Base-by-base conservation (phyloP, 371 early-diverging fungal genomes). In the Sanchytrium tribonematis region DNA sequence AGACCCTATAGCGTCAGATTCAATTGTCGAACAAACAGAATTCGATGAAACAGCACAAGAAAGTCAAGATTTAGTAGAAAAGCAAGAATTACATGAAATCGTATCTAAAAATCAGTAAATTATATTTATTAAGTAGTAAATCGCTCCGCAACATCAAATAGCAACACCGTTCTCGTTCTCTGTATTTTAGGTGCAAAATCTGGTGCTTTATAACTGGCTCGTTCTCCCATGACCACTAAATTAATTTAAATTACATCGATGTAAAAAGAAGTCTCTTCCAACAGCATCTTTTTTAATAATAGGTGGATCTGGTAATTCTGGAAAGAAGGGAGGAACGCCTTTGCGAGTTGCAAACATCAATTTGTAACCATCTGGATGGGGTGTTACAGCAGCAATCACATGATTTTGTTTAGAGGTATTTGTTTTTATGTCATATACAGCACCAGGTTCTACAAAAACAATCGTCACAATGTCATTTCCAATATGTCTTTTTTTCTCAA, bases 401-500 rank as follows among this genome's bases (percentile, higher is more conserved):
- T 81, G 83, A 69, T 79, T 82, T 71, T 82, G 81, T 30, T 80
- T 79, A 17, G 76, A 76, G 0, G 80, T 75, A 48, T 80, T 74
- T 29, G 78, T 75, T 17, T 73, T 66, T 17, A 81, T 69, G 22
- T 78, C 71, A 72, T 75, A 80, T 29, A 77, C 78, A 17, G 70
- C 69, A 30, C 77, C 77, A 2, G 70, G 28, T 2, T 82, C 81
- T 68, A 77, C 76, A 72, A 79, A 82, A 28, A 81, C 69, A 29
- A 82, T 78, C 17, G 81, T 73, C 29, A 82, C 80, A 73, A 81
- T 80, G 72, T 82, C 88, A 76, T 90, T 90, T 69, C 90, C 90
- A 65, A 90, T 85, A 73, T 88, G 87, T 22, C 88, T 78, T 74
- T 90, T 90, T 17, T 87, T 79, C 72, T 88, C 87, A 28, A 89